Evolutionary conservation across 1,284 basidiomycete species (phyloP).

Genomic region (Puccinia brachypodii): DNA sequence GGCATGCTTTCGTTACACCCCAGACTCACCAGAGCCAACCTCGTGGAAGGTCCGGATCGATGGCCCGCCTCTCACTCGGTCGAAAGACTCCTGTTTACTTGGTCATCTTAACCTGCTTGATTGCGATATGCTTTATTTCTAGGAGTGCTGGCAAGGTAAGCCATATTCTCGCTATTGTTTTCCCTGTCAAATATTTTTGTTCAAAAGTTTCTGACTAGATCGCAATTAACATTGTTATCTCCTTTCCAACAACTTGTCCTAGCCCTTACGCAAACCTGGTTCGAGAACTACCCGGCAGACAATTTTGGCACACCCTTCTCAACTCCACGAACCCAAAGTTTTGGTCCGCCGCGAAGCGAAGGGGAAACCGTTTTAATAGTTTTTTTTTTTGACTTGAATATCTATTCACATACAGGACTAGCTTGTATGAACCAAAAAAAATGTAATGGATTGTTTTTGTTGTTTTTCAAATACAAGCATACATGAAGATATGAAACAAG

Average conservation of each 20-base stretch:
- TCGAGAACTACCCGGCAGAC: neutral
- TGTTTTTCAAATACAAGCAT: neutral
- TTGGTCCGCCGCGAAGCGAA: neutral
- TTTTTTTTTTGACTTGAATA: neutral
- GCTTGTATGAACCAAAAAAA: neutral
- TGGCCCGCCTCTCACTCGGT: neutral
- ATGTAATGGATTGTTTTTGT: too few species aligned
- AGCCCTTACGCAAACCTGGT: neutral
- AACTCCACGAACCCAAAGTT: neutral
- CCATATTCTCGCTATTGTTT: too few species aligned
- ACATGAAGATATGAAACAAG: neutral
- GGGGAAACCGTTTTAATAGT: neutral
- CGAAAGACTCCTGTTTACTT: neutral
- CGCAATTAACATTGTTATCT: neutral
- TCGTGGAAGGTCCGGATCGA: neutral
- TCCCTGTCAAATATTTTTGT: neutral
- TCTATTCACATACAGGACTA: neutral
- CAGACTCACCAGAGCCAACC: neutral
- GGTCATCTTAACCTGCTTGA: neutral
- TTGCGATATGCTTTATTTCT: neutral
- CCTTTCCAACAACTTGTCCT: neutral
- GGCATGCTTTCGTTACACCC: neutral
- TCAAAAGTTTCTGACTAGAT: neutral
- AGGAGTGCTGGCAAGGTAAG: neutral
- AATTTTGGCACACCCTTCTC: neutral